Conservation (phyloP, 202 grass and related monocot species). For the Eragrostis tef region DNA sequence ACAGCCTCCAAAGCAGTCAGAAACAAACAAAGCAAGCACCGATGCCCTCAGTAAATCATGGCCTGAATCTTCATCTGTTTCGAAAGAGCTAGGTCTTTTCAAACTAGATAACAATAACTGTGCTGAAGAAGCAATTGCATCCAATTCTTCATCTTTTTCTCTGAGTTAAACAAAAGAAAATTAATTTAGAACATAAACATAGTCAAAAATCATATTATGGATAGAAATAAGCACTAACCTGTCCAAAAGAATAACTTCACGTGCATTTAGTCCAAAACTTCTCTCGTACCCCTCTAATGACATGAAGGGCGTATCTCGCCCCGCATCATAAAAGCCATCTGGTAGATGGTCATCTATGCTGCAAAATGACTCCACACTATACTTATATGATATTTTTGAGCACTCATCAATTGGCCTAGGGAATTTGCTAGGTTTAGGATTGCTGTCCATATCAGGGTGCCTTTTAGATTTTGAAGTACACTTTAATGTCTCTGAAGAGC, state of each 20-base stretch:
- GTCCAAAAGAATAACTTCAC: constrained; percentile 98
- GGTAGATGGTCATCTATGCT: constrained; percentile 85
- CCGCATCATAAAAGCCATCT: constrained; percentile 99
- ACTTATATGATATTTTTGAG: constrained; percentile 82
- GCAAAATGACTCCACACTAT: constrained; percentile 84
- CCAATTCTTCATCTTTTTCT: constrained; percentile 92
- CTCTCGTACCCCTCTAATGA: constrained; percentile 78
- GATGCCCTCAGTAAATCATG: constrained; percentile 78
- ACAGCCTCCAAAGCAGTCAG: constrained; percentile 96
- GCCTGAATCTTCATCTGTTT: constrained; percentile 63
- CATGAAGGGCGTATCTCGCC: constrained; percentile 84
- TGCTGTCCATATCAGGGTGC: constrained; percentile 90
- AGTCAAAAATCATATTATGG: constrained; percentile 1
- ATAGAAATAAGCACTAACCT: constrained; percentile 60
- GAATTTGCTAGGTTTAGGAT: constrained; percentile 96
- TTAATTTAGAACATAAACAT: constrained; percentile 34
- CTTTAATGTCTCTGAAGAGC: constrained; percentile 55
- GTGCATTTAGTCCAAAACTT: constrained; percentile 65
- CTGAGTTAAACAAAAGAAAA: constrained; percentile 58
- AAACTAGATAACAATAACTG: constrained; percentile 82
- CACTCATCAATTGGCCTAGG: constrained; percentile 68
- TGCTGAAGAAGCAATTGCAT: constrained; percentile 84
- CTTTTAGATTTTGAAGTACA: constrained; percentile 79
- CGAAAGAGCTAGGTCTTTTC: constrained; percentile 54
- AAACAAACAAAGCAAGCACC: constrained; percentile 93